Evolutionary conservation across 1,139 yeast genomes (phyloP), one percentile per base, ranked within the genome.

Genomic region (Yamadazyma blattariae): DNA sequence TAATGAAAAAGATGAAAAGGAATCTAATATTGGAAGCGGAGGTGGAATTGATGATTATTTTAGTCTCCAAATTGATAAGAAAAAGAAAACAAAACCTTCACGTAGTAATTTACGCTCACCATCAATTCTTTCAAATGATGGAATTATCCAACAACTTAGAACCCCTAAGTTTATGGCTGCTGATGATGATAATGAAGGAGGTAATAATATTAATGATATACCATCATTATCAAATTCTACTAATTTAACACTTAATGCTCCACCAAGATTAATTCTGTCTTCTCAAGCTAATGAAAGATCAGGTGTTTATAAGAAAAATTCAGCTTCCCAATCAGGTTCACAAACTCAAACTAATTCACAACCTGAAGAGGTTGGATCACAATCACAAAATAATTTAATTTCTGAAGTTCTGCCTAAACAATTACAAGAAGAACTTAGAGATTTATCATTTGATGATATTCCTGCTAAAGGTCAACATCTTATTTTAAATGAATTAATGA

Each of bases 381-480:
- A 12, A 17, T 25, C 10, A 18, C 19, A 17, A 17, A 17, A 5
- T 5, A 17, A 5, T 17, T 5, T 7, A 7, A 7, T 17, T 17
- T 17, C 35, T 21, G 32, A 28, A n/a, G 16, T 66, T n/a, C 65
- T 70, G 3, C 59, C 53, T 32, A 64, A 55, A 37, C 67, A 67
- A 36, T 47, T 69, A 30, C 66, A 64, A 45, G 62, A 62, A 33
- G 74, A 69, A 43, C 48, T 50, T 55, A 69, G 47, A 46, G 68
- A 54, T 47, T 64, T 61, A 51, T 74, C 84, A 1, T 90, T 90
- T 59, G 85, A 87, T 53, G 92, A 86, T 41, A 62, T 92, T 16
- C 96, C 97, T 0, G 94, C 96, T 4, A 77, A 81, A 46, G 95
- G 95, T 0, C 98, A 92, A 58, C 96, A 90, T 56, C 60, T 90